phyloP scores from a whole-genome alignment of 1,284 basidiomycete genomes.

The Rhodotorula sp. region DNA sequence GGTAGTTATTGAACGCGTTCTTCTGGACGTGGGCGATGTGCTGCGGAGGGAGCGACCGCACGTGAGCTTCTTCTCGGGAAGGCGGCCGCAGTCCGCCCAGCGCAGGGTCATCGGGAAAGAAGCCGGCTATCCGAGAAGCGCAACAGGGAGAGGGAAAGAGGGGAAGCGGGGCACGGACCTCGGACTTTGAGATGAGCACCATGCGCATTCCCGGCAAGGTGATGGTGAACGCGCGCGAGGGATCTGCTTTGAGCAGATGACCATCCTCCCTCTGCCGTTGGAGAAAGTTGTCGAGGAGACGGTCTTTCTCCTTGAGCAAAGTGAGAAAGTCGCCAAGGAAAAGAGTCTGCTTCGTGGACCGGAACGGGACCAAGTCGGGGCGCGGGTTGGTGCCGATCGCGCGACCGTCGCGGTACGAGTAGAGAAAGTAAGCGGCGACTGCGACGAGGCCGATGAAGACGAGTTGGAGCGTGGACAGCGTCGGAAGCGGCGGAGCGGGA shows the following conservation, averaged over 20 bases:
- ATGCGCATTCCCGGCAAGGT: conserved; percentile 16
- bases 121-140: too few relatives aligned
- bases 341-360: not conserved
- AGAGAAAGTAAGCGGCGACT: not conserved
- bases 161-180: not conserved
- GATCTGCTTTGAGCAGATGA: not conserved
- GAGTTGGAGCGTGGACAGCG: not conserved
- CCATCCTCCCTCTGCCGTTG: not conserved
- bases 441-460: not conserved
- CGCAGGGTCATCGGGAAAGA: not conserved
- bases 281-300: conserved; percentile 17
- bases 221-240: conserved; percentile 1
- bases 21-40: conserved; percentile 47
- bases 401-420: conserved; percentile 13
- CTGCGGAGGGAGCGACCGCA: conserved; percentile 23
- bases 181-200: conserved; percentile 8
- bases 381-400: conserved; percentile 15
- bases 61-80: not conserved
- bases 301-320: conserved; percentile 4
- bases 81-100: conserved; percentile 11
- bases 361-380: conserved; percentile 10
- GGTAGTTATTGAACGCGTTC: conserved; percentile 47
- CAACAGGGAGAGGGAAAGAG: not conserved
- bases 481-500: not conserved
- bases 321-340: conserved; percentile 14